Conservation (phyloP, 2,329 filamentous ascomycete species). For the Aspergillus ibericus region DNA sequence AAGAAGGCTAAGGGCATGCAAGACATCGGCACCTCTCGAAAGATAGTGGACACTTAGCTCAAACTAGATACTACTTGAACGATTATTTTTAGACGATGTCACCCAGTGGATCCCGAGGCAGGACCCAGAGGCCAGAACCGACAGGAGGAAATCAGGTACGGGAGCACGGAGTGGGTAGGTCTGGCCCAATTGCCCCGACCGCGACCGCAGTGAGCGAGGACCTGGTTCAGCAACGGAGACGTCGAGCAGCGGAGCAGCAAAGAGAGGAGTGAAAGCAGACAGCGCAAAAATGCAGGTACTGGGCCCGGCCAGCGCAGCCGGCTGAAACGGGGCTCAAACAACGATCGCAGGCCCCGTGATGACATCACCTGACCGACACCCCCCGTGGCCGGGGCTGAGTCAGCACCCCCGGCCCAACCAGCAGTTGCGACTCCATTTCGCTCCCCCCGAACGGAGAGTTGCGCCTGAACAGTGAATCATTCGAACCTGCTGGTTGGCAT, state of each 20-base stretch:
- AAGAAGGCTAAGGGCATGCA: constrained; percentile 1
- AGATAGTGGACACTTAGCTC: not conserved
- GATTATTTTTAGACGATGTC: constrained; percentile 12
- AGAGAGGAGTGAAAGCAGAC: not conserved
- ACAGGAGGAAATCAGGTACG: constrained; percentile 1
- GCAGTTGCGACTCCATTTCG: constrained; percentile 9
- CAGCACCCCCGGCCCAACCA: constrained; percentile 20
- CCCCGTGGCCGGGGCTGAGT: constrained; percentile 20
- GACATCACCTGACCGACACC: constrained; percentile 35
- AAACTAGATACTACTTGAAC: not conserved
- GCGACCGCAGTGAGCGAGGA: not conserved
- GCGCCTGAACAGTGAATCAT: constrained; percentile 7
- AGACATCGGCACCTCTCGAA: not conserved
- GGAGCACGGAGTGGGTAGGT: not conserved
- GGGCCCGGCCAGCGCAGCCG: not conserved
- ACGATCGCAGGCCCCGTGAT: constrained; percentile 14
- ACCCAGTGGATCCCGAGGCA: constrained; percentile 13
- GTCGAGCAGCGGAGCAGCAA: not conserved
- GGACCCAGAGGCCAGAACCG: not conserved
- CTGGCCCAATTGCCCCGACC: not conserved
- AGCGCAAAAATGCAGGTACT: not conserved
- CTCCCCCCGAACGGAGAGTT: constrained; percentile 2
- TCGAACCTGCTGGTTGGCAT: not conserved
- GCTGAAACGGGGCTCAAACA: not conserved
- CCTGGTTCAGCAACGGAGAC: not conserved